Percentiles rank a stretch among this genome's conserved stretches.
phyloP scores from a whole-genome alignment of 129 eudicot genomes.

The Escallonia rubra region DNA sequence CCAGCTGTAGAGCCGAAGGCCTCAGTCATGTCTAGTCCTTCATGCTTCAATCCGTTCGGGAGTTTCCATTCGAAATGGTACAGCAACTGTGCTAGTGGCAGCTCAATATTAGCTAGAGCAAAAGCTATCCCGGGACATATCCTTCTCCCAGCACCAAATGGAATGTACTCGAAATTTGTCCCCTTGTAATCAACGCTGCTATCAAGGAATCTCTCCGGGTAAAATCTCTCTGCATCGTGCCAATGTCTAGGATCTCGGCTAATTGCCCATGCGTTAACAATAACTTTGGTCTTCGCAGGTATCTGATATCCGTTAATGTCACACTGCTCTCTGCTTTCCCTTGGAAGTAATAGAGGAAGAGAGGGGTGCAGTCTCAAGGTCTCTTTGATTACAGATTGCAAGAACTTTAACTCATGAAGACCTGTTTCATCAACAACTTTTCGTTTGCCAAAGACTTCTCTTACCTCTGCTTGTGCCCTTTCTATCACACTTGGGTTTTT shows the following conservation, averaged over 20 bases:
- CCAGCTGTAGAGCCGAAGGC: conserved; percentile 28
- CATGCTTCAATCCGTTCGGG: conserved; percentile 25
- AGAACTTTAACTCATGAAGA: conserved; percentile 20
- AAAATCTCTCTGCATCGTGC: conserved; percentile 35
- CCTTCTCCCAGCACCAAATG: conserved; percentile 54
- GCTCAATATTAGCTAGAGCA: conserved; percentile 32
- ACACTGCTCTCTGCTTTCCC: conserved; percentile 42
- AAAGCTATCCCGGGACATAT: conserved; percentile 39
- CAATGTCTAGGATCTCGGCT: conserved; percentile 38
- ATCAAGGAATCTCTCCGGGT: conserved; percentile 37
- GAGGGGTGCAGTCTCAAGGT: conserved; percentile 49
- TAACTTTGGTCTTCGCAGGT: conserved; percentile 33
- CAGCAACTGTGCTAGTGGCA: conserved; percentile 26
- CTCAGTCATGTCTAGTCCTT: conserved; percentile 42
- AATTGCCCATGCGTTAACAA: conserved; percentile 50
- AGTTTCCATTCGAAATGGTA: conserved; percentile 57
- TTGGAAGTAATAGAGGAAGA: conserved; percentile 39
- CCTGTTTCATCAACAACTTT: conserved; percentile 21
- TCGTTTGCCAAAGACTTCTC: conserved; percentile 24
- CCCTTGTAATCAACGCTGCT: conserved; percentile 36
- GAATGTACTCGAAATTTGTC: conserved; percentile 31
- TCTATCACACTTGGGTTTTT: conserved; percentile 35
- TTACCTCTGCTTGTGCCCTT: conserved; percentile 42
- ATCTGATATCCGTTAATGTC: conserved; percentile 35
- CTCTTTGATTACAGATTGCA: conserved; percentile 40